Base-by-base conservation (phyloP, 768 basidiomycete species). In the Lactarius tabidus region DNA sequence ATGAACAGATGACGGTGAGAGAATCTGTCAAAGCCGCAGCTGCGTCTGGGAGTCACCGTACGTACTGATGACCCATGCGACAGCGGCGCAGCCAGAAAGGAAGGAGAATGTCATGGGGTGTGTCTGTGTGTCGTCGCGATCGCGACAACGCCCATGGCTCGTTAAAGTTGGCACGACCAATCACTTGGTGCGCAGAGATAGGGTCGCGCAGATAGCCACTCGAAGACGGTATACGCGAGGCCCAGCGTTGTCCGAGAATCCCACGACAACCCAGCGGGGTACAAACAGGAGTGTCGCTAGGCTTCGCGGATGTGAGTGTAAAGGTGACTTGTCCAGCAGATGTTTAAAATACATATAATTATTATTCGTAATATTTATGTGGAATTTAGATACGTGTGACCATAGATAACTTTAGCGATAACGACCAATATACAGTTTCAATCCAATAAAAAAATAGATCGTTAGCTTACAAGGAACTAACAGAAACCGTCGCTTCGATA, bases 251-350 rank as follows among this genome's bases (percentile, higher is more conserved):
- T n/a, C 17, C 59, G 54, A 65, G 43, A 28, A 31, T 36, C 56
- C 64, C 64, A 60, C 36, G 64, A 14, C 54, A 60, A 65, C 64
- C 59, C 64, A 65, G 64, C 64, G 64, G 45, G n/a, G 26, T 39
- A 15, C 10, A 17, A 14, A 36, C 14, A 7, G 14, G n/a, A 28
- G 2, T 17, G 3, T 35, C n/a, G 28, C 41, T 23, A 53, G 31
- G 26, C 52, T 45, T 55, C 33, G 52, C n/a, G 28, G 56, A 51
- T 23, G 55, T 26, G 45, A n/a, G n/a, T n/a, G n/a, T n/a, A n/a
- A n/a, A 23, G 43, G 8, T 45, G 45, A 23, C 15, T 15, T 20
- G 23, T 5, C 14, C 29, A 2, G 0, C 7, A 3, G 12, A 31
- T 15, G 8, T 29, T n/a, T 41, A 41, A 41, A 52, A 58, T 63